These are phyloP conservation scores for Physaria fendleri DNA, from an alignment of 345 rosid genomes.

Conservation along the genomic window DNA sequence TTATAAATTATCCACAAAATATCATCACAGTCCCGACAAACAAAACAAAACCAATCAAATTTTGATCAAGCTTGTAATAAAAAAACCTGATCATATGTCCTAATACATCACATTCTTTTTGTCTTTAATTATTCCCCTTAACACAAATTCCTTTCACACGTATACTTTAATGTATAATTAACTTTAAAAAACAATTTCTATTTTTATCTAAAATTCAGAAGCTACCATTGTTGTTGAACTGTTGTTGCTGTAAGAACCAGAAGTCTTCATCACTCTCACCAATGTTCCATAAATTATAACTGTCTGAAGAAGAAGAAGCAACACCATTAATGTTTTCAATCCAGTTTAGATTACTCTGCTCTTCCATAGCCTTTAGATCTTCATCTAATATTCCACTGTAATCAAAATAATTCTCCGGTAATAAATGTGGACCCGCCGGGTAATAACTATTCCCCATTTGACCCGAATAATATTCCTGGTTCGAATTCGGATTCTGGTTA, in stretches of 20 bases:
- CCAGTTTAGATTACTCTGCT: conserved; percentile 44
- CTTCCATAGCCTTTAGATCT: conserved; percentile 33
- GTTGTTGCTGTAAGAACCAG: conserved; percentile 58
- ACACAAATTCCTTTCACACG: conserved; percentile 30
- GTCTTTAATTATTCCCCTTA: conserved; percentile 19
- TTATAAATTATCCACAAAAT: conserved; percentile 11
- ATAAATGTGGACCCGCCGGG: conserved; percentile 36
- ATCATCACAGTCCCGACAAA: conserved; percentile 14
- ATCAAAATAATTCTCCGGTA: conserved; percentile 37
- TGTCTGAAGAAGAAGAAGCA: conserved; percentile 44
- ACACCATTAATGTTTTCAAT: conserved; percentile 37
- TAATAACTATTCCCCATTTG: conserved; percentile 36
- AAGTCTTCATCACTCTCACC: conserved; percentile 48
- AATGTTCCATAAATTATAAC: conserved; percentile 58
- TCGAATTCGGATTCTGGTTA: conserved; percentile 38
- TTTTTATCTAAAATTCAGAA: conserved; percentile 26
- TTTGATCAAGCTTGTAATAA: conserved; percentile 25
- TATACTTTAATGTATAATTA: conserved; percentile 13
- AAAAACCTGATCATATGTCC: conserved; percentile 27
- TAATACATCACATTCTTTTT: conserved; percentile 21
- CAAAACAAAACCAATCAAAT: conserved; percentile 12
- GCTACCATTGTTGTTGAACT: conserved; percentile 43
- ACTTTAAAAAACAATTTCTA: conserved; percentile 16
- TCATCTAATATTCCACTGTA: conserved; percentile 34
- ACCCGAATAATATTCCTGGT: conserved; percentile 41